Percentiles rank a stretch among this genome's conserved stretches.
phyloP scores from a whole-genome alignment of 305 asterid species.

The Petunia hybrid region DNA sequence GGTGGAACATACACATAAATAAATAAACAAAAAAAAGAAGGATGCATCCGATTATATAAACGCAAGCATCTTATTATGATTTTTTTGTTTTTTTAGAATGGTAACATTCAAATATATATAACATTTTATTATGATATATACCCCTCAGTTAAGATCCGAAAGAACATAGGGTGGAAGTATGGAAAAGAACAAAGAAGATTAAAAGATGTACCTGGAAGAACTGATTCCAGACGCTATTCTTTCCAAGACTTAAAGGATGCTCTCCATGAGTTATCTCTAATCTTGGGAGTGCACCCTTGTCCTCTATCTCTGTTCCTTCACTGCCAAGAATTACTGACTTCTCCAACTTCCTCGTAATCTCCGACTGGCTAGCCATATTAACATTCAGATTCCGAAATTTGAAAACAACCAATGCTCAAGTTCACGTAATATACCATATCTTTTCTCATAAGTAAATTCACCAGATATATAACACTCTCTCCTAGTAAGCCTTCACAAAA shows the following conservation, averaged over 20 bases:
- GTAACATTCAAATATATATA: too few relatives aligned
- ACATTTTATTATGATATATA: neutral
- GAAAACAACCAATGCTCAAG: slow-evolving; percentile 38
- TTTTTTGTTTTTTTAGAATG: too few relatives aligned
- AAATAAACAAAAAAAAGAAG: neutral
- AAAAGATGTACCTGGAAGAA: slow-evolving; percentile 77
- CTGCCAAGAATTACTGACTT: slow-evolving; percentile 61
- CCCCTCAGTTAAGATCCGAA: neutral
- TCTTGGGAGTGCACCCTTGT: slow-evolving; percentile 82
- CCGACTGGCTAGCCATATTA: slow-evolving; percentile 96
- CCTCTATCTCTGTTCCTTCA: slow-evolving; percentile 54
- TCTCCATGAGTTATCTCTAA: slow-evolving; percentile 88
- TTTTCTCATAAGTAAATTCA: slow-evolving; percentile 14
- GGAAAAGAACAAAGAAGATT: slow-evolving; percentile 33
- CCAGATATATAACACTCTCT: neutral
- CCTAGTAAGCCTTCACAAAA: slow-evolving; percentile 4
- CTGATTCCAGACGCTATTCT: slow-evolving; percentile 93
- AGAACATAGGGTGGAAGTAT: neutral
- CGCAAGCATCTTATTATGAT: neutral
- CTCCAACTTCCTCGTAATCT: slow-evolving; percentile 90
- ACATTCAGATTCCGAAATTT: slow-evolving; percentile 65
- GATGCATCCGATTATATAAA: neutral
- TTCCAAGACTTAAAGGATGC: slow-evolving; percentile 96
- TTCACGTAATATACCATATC: slow-evolving; percentile 11
- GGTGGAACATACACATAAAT: neutral